Evolutionary conservation across 1,139 yeast species (phyloP), one percentile per base, ranked within the genome.

Genomic region (Arxiozyma slooffiae): DNA sequence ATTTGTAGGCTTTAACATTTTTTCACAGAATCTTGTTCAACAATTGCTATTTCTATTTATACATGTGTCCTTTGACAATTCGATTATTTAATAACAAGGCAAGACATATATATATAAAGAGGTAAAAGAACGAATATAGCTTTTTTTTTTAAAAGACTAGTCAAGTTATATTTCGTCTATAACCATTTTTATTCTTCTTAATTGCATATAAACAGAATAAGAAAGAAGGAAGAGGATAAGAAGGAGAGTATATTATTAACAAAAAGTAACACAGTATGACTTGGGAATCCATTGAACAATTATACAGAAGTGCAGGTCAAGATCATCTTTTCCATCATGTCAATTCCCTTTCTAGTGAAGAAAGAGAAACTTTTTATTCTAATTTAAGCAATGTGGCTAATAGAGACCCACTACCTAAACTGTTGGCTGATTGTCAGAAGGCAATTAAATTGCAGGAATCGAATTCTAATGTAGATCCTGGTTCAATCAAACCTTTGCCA

Each of bases 401-500:
- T 4, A 55, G 60, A 47, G 54, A 50, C 22, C 26, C 51, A 20
- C 62, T 64, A 5, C 17, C 46, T n/a, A 53, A 50, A 38, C 52
- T 66, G 20, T 40, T 62, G 3, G 40, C 48, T 11, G 60, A 57
- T 41, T 65, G 65, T 44, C 52, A 60, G 47, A 41, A 54, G n/a
- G 67, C 69, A 1, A 52, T 64, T 6, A 26, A 50, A 8, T 48
- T 57, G 26, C 55, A 61, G 2, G 52, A 48, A 3, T 41, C 23
- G 2, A 53, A 45, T 22, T 36, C 34, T 8, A 37, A 38, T 17
- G 40, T 41, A 4, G 36, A 46, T 22, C 44, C 55, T 11, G 50
- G 48, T 44, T 48, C 55, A 3, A 56, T 67, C 24, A 54, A 57
- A 45, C 63, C 69, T 23, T 51, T 67, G 6, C 69, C 70, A 14